Conservation (phyloP, 2,329 filamentous ascomycete species). For the Ramichloridium luteum region DNA sequence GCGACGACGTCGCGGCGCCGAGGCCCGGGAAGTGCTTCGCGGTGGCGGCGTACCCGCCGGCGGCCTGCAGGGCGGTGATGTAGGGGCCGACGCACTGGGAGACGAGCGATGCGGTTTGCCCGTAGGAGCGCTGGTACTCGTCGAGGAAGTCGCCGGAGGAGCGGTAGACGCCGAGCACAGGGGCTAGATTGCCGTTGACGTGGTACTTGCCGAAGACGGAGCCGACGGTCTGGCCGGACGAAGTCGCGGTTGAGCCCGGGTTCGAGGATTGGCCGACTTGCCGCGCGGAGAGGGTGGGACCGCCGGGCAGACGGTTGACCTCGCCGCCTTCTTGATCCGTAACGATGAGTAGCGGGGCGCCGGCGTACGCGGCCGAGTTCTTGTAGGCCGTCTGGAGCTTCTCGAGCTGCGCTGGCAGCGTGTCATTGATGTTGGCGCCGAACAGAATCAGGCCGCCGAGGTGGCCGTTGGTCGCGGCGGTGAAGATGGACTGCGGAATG, state of each 20-base stretch:
- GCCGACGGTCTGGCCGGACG: slow-evolving; percentile 6
- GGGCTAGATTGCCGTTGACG: slow-evolving; percentile 11
- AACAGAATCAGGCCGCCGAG: slow-evolving; percentile 13
- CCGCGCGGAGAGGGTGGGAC: slow-evolving; percentile 8
- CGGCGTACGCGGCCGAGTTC: slow-evolving; percentile 6
- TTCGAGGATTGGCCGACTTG: slow-evolving; percentile 5
- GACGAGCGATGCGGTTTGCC: slow-evolving; percentile 5
- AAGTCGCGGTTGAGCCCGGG: slow-evolving; percentile 4
- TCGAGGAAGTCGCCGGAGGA: slow-evolving; percentile 9
- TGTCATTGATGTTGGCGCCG: slow-evolving; percentile 8
- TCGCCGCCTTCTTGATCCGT: slow-evolving; percentile 12
- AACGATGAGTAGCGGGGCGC: slow-evolving; percentile 9
- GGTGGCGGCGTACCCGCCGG: slow-evolving; percentile 8
- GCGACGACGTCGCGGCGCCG: slow-evolving; percentile 5
- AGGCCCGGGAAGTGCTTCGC: slow-evolving; percentile 13
- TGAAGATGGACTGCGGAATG: slow-evolving; percentile 6
- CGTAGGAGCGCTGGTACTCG: slow-evolving; percentile 9
- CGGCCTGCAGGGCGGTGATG: slow-evolving; percentile 8
- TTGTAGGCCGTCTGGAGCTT: slow-evolving; percentile 7
- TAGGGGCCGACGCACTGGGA: slow-evolving; percentile 6
- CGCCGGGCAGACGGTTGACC: slow-evolving; percentile 11
- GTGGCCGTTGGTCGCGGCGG: slow-evolving; percentile 7
- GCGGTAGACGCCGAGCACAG: slow-evolving; percentile 11
- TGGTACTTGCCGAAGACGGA: slow-evolving; percentile 6
- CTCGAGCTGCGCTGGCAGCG: slow-evolving; percentile 7